A percentile compares a stretch with the other conserved stretches of the same genome.
phyloP scores from a whole-genome alignment of 768 basidiomycete genomes.

The Russula earlei region DNA sequence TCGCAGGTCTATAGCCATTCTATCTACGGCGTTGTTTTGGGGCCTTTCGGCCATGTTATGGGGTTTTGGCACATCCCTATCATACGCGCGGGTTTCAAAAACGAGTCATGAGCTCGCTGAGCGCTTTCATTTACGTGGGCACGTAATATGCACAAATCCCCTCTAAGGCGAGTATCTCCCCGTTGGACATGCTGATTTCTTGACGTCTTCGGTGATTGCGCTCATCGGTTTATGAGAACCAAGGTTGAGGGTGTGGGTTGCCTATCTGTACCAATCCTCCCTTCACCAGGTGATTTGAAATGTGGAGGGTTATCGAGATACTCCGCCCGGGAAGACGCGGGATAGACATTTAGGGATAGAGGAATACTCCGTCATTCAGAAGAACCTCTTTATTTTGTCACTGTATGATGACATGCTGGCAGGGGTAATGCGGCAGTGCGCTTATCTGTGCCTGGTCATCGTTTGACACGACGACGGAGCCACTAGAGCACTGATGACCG shows the following conservation, averaged over 20 bases:
- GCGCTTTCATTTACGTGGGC: background rate
- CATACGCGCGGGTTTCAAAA: background rate
- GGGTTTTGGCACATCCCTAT: background rate
- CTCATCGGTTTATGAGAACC: slow-evolving; percentile 15
- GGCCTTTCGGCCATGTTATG: background rate
- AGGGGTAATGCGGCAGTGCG: slow-evolving; percentile 8
- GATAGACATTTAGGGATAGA: background rate
- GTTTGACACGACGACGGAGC: slow-evolving; percentile 4
- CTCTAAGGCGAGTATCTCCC: background rate
- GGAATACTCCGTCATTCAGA: slow-evolving; percentile 7
- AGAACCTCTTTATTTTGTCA: background rate
- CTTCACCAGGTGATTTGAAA: background rate
- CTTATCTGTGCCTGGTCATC: slow-evolving; percentile 11
- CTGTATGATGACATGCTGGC: slow-evolving; percentile 15
- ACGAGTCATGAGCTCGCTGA: background rate
- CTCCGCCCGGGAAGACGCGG: slow-evolving; percentile 15
- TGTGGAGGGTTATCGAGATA: slow-evolving; percentile 18
- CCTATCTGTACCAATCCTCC: slow-evolving; percentile 11
- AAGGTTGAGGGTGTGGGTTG: background rate
- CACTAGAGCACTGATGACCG: background rate
- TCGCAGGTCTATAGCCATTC: slow-evolving; percentile 48
- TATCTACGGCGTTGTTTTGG: background rate
- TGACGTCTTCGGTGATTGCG: background rate
- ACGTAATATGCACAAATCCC: slow-evolving; percentile 1
- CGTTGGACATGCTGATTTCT: background rate